Conservation (phyloP, 148 eudicot genomes). For the Silene uniflora region DNA sequence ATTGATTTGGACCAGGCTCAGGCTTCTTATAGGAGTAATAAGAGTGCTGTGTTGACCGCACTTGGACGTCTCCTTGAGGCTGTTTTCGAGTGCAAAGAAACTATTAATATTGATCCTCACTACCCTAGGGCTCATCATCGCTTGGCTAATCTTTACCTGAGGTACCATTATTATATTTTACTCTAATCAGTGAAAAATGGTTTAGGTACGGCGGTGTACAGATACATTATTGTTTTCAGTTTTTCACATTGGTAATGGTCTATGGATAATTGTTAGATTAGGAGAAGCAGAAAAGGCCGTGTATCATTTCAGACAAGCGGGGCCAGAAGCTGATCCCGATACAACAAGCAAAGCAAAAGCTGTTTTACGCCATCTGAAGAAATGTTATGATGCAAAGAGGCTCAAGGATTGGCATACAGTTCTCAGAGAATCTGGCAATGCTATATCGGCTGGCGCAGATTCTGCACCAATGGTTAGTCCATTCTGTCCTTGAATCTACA, state of each 20-base stretch:
- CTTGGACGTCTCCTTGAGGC: conserved; percentile 91
- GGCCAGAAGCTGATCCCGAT: too few relatives aligned
- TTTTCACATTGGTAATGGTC: too few relatives aligned
- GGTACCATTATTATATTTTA: conserved; percentile 34
- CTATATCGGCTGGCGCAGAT: conserved; percentile 76
- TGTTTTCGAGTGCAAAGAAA: conserved; percentile 87
- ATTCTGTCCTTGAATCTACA: neutral
- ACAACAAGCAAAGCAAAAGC: conserved; percentile 51
- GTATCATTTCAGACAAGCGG: too few relatives aligned
- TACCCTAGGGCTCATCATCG: conserved; percentile 91
- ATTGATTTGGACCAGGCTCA: conserved; percentile 77
- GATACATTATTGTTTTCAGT: too few relatives aligned
- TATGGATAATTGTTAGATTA: too few relatives aligned
- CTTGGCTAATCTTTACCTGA: conserved; percentile 72
- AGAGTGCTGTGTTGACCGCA: conserved; percentile 82
- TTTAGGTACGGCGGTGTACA: neutral
- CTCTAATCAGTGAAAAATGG: too few relatives aligned
- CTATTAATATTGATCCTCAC: conserved; percentile 68
- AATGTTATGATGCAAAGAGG: conserved; percentile 74
- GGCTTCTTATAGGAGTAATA: conserved; percentile 86
- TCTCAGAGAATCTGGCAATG: conserved; percentile 45
- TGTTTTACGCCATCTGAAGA: conserved; percentile 50
- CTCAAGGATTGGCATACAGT: conserved; percentile 76
- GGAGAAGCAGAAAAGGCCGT: too few relatives aligned
- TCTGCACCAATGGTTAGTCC: conserved; percentile 72